These are phyloP conservation scores for Perkinsela sp. DNA, from an alignment of 208 protist species.

Conservation along the genomic window DNA sequence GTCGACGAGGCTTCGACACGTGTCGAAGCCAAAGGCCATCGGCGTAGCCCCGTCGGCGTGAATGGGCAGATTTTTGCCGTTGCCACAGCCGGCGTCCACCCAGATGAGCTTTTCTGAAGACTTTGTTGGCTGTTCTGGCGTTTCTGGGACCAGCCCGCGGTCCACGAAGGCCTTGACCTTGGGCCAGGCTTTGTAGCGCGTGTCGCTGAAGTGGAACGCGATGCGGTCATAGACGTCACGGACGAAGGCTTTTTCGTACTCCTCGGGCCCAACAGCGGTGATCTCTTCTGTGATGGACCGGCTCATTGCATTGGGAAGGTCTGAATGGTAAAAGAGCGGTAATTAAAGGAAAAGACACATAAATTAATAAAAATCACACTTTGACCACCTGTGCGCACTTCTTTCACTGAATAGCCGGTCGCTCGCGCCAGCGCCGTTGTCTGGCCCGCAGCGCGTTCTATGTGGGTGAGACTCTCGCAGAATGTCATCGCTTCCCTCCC, in stretches of 20 bases:
- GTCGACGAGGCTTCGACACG: slow-evolving; percentile 2
- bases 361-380: too few relatives aligned
- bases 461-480: too few relatives aligned
- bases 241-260: slow-evolving; percentile 29
- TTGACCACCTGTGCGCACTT: too few relatives aligned
- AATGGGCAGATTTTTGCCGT: slow-evolving; percentile 46
- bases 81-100: slow-evolving; percentile 50
- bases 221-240: slow-evolving; percentile 49
- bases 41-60: slow-evolving; percentile 1
- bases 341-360: too few relatives aligned
- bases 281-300: not conserved
- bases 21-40: slow-evolving; percentile 3
- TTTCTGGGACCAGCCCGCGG: not conserved
- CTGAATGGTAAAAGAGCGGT: too few relatives aligned
- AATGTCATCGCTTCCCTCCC: too few relatives aligned
- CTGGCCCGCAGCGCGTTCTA: too few relatives aligned
- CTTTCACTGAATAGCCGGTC: too few relatives aligned
- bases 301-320: too few relatives aligned
- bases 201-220: slow-evolving; percentile 39
- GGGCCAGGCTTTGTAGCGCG: slow-evolving; percentile 59
- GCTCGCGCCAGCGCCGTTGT: too few relatives aligned
- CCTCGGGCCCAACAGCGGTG: slow-evolving; percentile 5
- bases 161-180: slow-evolving; percentile 28
- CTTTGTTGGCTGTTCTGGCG: not conserved
- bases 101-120: slow-evolving; percentile 23